A percentile compares a stretch with the other conserved stretches of the same genome.
These are phyloP conservation scores for Tagetes erecta DNA, from an alignment of 129 eudicot genomes.

Conservation along the genomic window DNA sequence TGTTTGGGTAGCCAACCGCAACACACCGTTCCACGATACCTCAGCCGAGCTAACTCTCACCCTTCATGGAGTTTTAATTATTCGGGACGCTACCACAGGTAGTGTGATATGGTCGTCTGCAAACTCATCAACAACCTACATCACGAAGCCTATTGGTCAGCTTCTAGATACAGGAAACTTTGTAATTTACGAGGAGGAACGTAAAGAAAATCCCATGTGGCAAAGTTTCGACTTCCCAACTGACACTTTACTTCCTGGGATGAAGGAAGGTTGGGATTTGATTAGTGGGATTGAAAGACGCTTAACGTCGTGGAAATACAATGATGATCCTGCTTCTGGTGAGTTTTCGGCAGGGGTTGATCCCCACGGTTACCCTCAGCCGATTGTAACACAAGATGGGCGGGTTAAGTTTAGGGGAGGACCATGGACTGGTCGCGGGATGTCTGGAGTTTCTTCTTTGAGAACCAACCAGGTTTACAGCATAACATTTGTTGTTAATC, in stretches of 20 bases:
- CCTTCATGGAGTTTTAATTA: background rate
- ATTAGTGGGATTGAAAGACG: background rate
- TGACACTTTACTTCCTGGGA: background rate
- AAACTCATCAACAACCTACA: background rate
- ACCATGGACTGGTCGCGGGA: too few species aligned
- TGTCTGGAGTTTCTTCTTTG: too few species aligned
- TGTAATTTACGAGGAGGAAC: conserved; percentile 14
- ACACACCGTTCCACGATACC: conserved; percentile 5
- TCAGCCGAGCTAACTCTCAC: background rate
- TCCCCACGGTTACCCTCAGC: too few species aligned
- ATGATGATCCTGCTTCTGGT: background rate
- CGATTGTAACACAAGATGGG: too few species aligned
- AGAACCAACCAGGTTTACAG: too few species aligned
- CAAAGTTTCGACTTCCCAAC: background rate
- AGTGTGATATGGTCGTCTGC: conserved; percentile 18
- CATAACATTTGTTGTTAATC: too few species aligned
- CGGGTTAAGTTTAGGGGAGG: too few species aligned
- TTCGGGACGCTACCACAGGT: background rate
- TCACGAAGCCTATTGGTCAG: background rate
- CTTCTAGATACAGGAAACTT: conserved; percentile 38
- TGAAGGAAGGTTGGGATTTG: background rate
- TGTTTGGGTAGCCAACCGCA: conserved; percentile 38
- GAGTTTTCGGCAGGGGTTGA: too few species aligned
- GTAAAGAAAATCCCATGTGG: conserved; percentile 1
- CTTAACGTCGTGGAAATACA: background rate